Base-by-base conservation (phyloP, 2,329 filamentous ascomycete species). In the Diaporthe nobilis region DNA sequence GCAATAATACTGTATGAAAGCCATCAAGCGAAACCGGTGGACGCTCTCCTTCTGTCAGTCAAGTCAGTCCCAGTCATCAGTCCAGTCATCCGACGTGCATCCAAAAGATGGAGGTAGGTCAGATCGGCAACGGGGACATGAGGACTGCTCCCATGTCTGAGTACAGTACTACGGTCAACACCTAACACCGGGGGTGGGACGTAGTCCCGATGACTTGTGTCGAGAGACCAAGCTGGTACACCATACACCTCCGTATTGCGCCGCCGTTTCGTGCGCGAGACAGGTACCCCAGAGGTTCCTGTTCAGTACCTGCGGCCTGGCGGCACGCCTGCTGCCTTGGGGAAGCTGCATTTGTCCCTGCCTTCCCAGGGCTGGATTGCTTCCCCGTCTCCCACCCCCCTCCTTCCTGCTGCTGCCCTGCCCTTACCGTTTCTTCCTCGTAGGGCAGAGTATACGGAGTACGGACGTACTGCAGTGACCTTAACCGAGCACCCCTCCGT, bases 361-460 rank as follows among this genome's bases (percentile, higher is more conserved):
- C 63, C 63, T 68, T 68, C 63, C 63, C 63, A 51, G 63, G 63
- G 65, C 47, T 53, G 47, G 42, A 44, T 44, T n/a, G 22, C 37
- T 39, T 65, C 39, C 25, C 60, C 34, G 39, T 65, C 60, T 25
- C 39, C 60, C 51, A 10, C 44, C 51, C 28, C 51, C 51, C 51
- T 22, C 51, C 37, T 39, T 28, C 51, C 25, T 55, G 51, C n/a
- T 22, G 13, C 60, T 65, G 60, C 60, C 39, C 28, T 25, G 17
- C 49, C 31, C 49, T 51, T 42, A 55, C 65, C 65, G 49, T 70
- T 55, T 70, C 61, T 22, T 67, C 65, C 65, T 53, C 49, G 65
- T 70, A 70, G 49, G 65, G 65, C 65, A 39, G 44, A 67, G 20
- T 20, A 44, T 20, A 39, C 37, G 37, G 37, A 39, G 37, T 44